Evolutionary conservation across 2,329 filamentous ascomycete species (phyloP).

Genomic region (Penicillium decumbens): DNA sequence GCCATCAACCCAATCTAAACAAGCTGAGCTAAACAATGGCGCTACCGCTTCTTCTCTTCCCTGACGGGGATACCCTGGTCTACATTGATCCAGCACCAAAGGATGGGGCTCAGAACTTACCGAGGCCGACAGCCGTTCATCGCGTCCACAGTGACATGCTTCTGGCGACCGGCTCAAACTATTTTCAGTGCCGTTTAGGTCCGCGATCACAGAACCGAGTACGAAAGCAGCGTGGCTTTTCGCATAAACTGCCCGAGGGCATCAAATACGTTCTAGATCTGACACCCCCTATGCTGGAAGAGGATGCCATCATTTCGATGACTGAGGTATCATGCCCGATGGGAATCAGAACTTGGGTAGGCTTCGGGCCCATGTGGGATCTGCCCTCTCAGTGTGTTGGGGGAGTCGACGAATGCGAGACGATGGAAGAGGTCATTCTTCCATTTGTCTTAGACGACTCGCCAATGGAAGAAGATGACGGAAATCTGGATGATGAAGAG

Average conservation of each 20-base stretch:
- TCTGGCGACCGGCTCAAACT: slow-evolving; percentile 27
- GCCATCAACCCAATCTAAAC: too few relatives aligned
- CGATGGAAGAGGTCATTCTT: neutral
- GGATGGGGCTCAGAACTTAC: slow-evolving; percentile 11
- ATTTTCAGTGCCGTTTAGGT: slow-evolving; percentile 30
- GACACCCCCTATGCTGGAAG: slow-evolving; percentile 58
- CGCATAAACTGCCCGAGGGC: slow-evolving; percentile 32
- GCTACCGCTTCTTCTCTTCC: neutral
- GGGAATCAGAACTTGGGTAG: slow-evolving; percentile 55
- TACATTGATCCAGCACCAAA: slow-evolving; percentile 34
- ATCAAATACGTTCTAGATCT: slow-evolving; percentile 60
- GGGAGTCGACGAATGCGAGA: slow-evolving; percentile 46
- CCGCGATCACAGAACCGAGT: slow-evolving; percentile 26
- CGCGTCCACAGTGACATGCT: slow-evolving; percentile 34
- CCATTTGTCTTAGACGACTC: neutral
- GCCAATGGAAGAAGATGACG: neutral
- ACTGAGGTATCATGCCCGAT: slow-evolving; percentile 56
- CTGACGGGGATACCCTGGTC: slow-evolving; percentile 36
- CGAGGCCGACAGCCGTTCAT: slow-evolving; percentile 25
- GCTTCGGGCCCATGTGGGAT: slow-evolving; percentile 33
- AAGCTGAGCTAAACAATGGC: neutral
- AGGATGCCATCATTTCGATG: slow-evolving; percentile 58
- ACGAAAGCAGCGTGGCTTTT: slow-evolving; percentile 29
- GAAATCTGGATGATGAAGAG: neutral
- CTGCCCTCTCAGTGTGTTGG: slow-evolving; percentile 42